These are phyloP conservation scores for Meyerozyma guilliermondii DNA, from an alignment of 1,139 yeast genomes.

Conservation along the genomic window DNA sequence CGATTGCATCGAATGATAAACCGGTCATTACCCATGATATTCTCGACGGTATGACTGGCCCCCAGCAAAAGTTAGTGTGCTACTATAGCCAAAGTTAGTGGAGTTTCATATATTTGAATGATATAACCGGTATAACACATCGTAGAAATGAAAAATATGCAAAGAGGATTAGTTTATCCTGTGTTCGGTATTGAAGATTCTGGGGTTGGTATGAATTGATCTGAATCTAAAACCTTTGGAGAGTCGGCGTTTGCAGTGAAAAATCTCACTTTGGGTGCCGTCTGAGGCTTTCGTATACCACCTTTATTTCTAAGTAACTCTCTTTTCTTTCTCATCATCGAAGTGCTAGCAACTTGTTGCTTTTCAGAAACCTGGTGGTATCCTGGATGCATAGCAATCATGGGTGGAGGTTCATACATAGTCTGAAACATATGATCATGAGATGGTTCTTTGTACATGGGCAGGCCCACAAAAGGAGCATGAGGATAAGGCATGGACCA, in stretches of 20 bases:
- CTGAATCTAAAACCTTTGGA: constrained; percentile 12
- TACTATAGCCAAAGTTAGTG: constrained; percentile 24
- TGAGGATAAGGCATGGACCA: constrained; percentile 1
- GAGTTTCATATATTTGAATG: constrained; percentile 3
- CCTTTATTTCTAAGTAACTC: constrained; percentile 13
- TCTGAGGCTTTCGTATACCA: constrained; percentile 8
- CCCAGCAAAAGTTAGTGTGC: constrained; percentile 34
- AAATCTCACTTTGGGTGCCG: constrained; percentile 5
- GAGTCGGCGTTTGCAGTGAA: constrained; percentile 10
- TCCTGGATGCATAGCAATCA: neutral
- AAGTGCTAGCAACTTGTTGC: constrained; percentile 20
- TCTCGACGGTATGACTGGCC: constrained; percentile 22
- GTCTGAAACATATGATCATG: neutral
- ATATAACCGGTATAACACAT: constrained; percentile 4
- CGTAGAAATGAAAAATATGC: constrained; percentile 4
- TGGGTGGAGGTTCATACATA: neutral
- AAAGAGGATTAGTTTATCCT: constrained; percentile 6
- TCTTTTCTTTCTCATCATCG: constrained; percentile 23
- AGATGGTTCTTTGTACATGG: neutral
- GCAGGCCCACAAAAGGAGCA: neutral
- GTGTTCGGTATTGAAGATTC: constrained; percentile 15
- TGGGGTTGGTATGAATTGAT: constrained; percentile 16
- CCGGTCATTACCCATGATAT: constrained; percentile 15
- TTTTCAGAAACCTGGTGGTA: constrained; percentile 10
- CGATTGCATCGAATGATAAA: constrained; percentile 9